Conservation (phyloP, 2,329 filamentous ascomycete species). For the Xenoacremonium recifei region DNA sequence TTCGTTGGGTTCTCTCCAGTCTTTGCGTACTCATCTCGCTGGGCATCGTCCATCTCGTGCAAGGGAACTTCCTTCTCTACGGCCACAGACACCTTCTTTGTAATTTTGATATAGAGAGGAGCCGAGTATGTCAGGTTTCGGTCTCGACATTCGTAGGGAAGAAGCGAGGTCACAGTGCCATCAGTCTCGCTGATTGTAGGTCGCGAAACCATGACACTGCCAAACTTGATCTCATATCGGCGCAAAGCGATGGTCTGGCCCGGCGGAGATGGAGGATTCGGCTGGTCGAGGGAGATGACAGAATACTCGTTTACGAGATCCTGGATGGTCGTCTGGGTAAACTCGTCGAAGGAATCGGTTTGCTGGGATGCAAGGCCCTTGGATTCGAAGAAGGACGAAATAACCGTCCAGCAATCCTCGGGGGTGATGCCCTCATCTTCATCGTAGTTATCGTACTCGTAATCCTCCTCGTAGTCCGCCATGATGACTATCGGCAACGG, state of each 20-base stretch:
- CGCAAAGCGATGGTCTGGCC: conserved; percentile 81
- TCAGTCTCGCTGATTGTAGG: conserved; percentile 93
- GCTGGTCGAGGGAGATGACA: conserved; percentile 89
- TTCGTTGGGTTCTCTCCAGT: conserved; percentile 59
- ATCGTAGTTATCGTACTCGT: conserved; percentile 69
- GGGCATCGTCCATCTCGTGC: conserved; percentile 67
- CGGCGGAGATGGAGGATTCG: conserved; percentile 72
- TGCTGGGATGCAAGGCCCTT: conserved; percentile 97
- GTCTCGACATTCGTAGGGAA: conserved; percentile 92
- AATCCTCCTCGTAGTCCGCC: conserved; percentile 57
- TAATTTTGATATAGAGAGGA: conserved; percentile 86
- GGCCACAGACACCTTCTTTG: conserved; percentile 79
- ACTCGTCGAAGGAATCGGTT: conserved; percentile 97
- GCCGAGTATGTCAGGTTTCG: conserved; percentile 95
- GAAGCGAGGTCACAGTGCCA: conserved; percentile 78
- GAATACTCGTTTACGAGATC: conserved; percentile 92
- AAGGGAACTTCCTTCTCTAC: conserved; percentile 69
- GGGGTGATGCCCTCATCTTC: conserved; percentile 76
- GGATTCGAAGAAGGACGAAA: conserved; percentile 92
- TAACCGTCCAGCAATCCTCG: conserved; percentile 98
- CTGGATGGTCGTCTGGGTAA: conserved; percentile 90
- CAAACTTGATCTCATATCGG: conserved; percentile 94
- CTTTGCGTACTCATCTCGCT: conserved; percentile 52
- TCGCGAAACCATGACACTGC: conserved; percentile 81
- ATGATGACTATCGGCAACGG: conserved; percentile 37